Percentiles rank a stretch among this genome's conserved stretches.
These are phyloP conservation scores for Pleomassaria siparia DNA, from an alignment of 2,329 filamentous ascomycete species.

Conservation along the genomic window DNA sequence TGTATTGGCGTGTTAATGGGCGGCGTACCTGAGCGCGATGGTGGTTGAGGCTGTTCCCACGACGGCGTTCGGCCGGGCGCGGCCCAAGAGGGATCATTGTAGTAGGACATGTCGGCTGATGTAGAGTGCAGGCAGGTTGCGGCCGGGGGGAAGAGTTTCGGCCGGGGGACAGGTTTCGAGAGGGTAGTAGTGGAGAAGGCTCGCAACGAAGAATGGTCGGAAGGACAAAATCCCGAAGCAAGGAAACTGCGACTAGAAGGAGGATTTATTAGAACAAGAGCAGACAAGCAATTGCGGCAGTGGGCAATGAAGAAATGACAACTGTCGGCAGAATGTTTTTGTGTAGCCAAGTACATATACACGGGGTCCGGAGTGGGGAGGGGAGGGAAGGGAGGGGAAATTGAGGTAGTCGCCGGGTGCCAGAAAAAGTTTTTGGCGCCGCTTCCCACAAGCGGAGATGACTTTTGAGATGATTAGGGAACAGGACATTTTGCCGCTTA, in stretches of 20 bases:
- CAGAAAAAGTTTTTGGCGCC: slow-evolving; percentile 40
- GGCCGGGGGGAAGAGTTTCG: slow-evolving; percentile 7
- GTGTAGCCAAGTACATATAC: slow-evolving; percentile 20
- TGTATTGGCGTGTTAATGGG: slow-evolving; percentile 16
- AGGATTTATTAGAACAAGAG: slow-evolving; percentile 14
- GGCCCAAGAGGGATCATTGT: slow-evolving; percentile 66
- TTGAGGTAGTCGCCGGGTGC: slow-evolving; percentile 21
- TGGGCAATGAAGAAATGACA: slow-evolving; percentile 11
- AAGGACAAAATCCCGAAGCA: slow-evolving; percentile 10
- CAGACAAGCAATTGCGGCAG: slow-evolving; percentile 20
- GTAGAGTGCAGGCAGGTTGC: slow-evolving; percentile 9
- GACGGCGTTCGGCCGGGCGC: slow-evolving; percentile 64
- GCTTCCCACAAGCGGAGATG: slow-evolving; percentile 28
- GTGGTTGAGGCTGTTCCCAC: slow-evolving; percentile 73
- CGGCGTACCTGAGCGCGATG: slow-evolving; percentile 68
- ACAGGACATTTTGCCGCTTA: slow-evolving; percentile 31
- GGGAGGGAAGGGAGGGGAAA: too few species aligned
- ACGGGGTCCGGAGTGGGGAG: too few species aligned
- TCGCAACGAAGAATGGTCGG: slow-evolving; percentile 16
- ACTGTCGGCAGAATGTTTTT: slow-evolving; percentile 1
- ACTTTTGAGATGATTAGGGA: slow-evolving; percentile 22
- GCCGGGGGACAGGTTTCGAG: slow-evolving; percentile 4
- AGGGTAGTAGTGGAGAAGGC: slow-evolving; percentile 10
- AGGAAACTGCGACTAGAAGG: slow-evolving; percentile 21
- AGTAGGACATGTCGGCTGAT: slow-evolving; percentile 62